A percentile compares a stretch with the other conserved stretches of the same genome.
These are phyloP conservation scores for Tetradesmus lagerheimii DNA, from an alignment of 139 green algal species.

Conservation along the genomic window DNA sequence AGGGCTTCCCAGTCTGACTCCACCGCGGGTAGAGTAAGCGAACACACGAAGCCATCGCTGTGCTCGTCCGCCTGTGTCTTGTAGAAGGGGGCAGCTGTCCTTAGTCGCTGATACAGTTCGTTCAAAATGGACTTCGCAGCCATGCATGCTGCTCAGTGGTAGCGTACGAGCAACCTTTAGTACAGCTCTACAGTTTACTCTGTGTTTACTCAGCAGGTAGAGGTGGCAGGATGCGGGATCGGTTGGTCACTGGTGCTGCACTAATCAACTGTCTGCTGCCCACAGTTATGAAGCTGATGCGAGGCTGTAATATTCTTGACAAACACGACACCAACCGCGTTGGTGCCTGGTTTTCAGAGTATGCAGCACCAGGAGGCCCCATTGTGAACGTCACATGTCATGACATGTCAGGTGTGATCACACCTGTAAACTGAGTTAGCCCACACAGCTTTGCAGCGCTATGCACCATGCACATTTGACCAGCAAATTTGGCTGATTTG, in stretches of 20 bases:
- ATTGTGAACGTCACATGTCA: too few relatives aligned
- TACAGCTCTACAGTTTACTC: background rate
- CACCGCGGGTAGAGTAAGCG: slow-evolving; percentile 33
- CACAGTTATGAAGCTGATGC: background rate
- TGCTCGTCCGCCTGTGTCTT: slow-evolving; percentile 19
- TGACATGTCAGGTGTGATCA: too few relatives aligned
- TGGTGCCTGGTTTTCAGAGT: too few relatives aligned
- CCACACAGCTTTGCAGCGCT: too few relatives aligned
- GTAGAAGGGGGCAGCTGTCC: slow-evolving; percentile 46
- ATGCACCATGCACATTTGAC: too few relatives aligned
- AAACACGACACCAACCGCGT: too few relatives aligned
- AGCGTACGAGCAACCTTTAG: background rate
- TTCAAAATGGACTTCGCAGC: slow-evolving; percentile 51
- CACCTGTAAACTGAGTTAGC: too few relatives aligned
- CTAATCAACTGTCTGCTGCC: background rate
- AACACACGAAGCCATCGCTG: slow-evolving; percentile 38
- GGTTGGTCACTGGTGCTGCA: background rate
- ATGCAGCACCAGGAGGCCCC: too few relatives aligned
- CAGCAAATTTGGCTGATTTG: too few relatives aligned
- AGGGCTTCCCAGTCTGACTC: slow-evolving; percentile 7
- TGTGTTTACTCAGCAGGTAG: background rate
- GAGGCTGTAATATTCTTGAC: too few relatives aligned
- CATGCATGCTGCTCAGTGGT: slow-evolving; percentile 17
- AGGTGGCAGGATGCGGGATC: background rate
- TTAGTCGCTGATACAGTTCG: slow-evolving; percentile 50